These are phyloP conservation scores for Solanum chilense DNA, from an alignment of 257 asterid genomes.

Conservation along the genomic window DNA sequence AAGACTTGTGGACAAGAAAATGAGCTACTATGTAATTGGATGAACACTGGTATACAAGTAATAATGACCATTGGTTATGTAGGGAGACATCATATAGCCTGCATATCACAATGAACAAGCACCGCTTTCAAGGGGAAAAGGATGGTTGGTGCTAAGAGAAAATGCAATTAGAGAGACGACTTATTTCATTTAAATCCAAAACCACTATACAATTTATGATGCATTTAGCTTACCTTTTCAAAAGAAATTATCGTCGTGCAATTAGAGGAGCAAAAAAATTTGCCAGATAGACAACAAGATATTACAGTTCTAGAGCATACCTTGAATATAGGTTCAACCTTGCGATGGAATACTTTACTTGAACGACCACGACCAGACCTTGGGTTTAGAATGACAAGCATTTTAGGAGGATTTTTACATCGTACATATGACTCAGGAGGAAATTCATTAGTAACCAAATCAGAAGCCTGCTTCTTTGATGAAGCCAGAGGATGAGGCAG, in stretches of 20 bases:
- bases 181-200: not conserved
- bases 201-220: not conserved
- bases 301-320: constrained; percentile 28
- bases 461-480: constrained; percentile 54
- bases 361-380: constrained; percentile 97
- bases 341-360: constrained; percentile 76
- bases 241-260: not conserved
- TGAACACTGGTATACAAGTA: not conserved
- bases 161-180: not conserved
- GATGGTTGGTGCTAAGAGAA: not conserved
- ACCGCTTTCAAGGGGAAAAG: not conserved
- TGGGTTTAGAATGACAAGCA: constrained; percentile 95
- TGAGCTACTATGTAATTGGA: not conserved
- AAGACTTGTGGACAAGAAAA: not conserved
- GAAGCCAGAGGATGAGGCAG: constrained; percentile 88
- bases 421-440: constrained; percentile 79
- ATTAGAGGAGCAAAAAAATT: not conserved
- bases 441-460: constrained; percentile 52
- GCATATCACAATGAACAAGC: not conserved
- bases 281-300: not conserved
- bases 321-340: constrained; percentile 88
- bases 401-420: constrained; percentile 78
- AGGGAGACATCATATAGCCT: not conserved
- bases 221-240: not conserved
- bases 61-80: not conserved